Evolutionary conservation across 2,329 filamentous ascomycete genomes (phyloP).

Genomic region (Phaeophleospora eucalypticola): DNA sequence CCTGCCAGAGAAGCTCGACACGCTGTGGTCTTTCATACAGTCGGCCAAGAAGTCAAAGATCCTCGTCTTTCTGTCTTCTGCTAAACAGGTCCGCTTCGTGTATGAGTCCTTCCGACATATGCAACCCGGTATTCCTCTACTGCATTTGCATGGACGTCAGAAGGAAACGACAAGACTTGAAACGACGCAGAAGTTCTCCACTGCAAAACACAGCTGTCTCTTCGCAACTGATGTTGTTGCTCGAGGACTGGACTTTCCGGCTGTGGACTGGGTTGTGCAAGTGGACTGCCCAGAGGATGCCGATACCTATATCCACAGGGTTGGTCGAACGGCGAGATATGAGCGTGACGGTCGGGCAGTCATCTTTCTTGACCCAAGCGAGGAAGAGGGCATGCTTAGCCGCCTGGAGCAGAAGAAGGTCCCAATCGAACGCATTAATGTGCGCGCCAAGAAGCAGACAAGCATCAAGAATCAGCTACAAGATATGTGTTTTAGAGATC

Average conservation of each 20-base stretch:
- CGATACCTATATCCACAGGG: constrained; percentile 95
- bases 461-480: constrained; percentile 81
- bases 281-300: constrained; percentile 95
- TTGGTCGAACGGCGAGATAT: constrained; percentile 90
- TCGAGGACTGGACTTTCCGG: constrained; percentile 88
- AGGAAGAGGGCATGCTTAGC: constrained; percentile 87
- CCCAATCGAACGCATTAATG: constrained; percentile 78
- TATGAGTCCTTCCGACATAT: constrained; percentile 91
- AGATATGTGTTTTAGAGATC: constrained; percentile 92
- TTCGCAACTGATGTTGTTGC: constrained; percentile 96
- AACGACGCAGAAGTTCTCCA: constrained; percentile 77
- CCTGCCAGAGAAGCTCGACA: constrained; percentile 83
- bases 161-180: constrained; percentile 86
- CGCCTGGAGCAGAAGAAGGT: constrained; percentile 85
- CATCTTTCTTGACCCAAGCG: constrained; percentile 84
- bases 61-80: constrained; percentile 89
- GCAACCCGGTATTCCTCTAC: constrained; percentile 86
- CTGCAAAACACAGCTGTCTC: constrained; percentile 77
- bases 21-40: constrained; percentile 86
- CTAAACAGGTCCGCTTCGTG: constrained; percentile 93
- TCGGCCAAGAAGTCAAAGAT: constrained; percentile 91
- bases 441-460: constrained; percentile 83
- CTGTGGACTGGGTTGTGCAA: constrained; percentile 98
- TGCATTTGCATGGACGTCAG: constrained; percentile 90
- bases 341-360: constrained; percentile 83